Base-by-base conservation (phyloP, 257 asterid species). In the Penstemon barbatus region DNA sequence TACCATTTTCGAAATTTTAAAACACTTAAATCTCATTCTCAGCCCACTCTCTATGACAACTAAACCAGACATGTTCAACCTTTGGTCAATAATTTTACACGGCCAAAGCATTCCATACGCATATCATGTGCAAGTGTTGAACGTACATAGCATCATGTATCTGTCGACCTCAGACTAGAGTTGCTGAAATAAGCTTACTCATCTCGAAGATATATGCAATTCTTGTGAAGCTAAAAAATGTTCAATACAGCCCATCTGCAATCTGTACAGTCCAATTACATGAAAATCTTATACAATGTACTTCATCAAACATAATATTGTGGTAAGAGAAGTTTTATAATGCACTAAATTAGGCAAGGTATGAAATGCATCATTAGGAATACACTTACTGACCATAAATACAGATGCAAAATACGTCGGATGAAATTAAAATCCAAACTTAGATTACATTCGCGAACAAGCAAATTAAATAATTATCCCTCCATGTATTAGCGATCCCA, bases 401-500 rank as follows among this genome's bases (percentile, higher is more conserved):
- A 74, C 60, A 65, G 51, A 74, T 56, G 79, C 81, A 48, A 64
- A 50, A 63, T 67, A 57, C 61, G 49, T 50, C 62, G 59, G 15
- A 66, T 48, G 58, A 53, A 59, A 68, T 63, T 44, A 25, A 10
- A 10, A 61, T 66, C 75, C 45, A 43, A 46, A 63, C 46, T 63
- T 3, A 56, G 7, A 54, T 52, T 58, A 69, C 51, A 25, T 58
- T 66, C 65, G 57, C 55, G 4, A 55, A 37, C 46, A 13, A 58
- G 64, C 75, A 65, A 40, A 60, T 54, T 46, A 45, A 25, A 25
- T 0, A 25, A 25, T 25, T 25, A 25, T 25, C 45, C 51, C 65
- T 8, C 15, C 12, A 33, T 38, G 51, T 25, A 61, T 74, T 68
- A 93, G 51, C 89, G 87, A 78, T 93, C 99, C 99, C 99, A 90